These are phyloP conservation scores for Leccinum uliginosum DNA, from an alignment of 768 basidiomycete genomes.

Conservation along the genomic window DNA sequence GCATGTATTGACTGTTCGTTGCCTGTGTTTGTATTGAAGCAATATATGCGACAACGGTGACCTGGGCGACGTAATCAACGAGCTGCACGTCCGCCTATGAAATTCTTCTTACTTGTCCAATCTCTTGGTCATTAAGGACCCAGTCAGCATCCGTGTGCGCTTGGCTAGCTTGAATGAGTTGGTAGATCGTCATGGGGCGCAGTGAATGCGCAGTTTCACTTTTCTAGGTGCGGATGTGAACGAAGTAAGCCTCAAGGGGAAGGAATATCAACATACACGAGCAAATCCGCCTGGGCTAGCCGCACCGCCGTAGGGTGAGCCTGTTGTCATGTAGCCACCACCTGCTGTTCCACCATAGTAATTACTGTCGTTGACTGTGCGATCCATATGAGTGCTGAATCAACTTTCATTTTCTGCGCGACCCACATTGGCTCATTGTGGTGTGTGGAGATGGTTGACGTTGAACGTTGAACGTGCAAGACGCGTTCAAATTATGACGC, in stretches of 20 bases:
- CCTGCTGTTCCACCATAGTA: slow-evolving; percentile 43
- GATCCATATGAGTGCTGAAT: slow-evolving; percentile 5
- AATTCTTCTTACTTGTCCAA: slow-evolving; percentile 61
- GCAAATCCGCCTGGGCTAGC: slow-evolving; percentile 55
- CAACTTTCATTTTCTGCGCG: neutral
- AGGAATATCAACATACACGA: slow-evolving; percentile 31
- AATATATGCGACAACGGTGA: slow-evolving; percentile 74
- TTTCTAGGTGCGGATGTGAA: slow-evolving; percentile 25
- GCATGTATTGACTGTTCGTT: slow-evolving; percentile 73
- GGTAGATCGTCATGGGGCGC: slow-evolving; percentile 74
- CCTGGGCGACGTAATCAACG: slow-evolving; percentile 34
- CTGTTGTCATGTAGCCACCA: slow-evolving; percentile 56
- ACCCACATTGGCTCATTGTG: slow-evolving; percentile 44
- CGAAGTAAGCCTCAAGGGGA: neutral
- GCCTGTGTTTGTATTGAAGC: slow-evolving; percentile 61
- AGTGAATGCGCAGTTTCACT: slow-evolving; percentile 42
- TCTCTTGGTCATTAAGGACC: slow-evolving; percentile 72
- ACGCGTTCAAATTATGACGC: slow-evolving; percentile 23
- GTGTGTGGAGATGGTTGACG: slow-evolving; percentile 1
- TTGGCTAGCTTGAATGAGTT: slow-evolving; percentile 73
- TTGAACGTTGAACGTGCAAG: slow-evolving; percentile 7
- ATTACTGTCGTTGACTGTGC: slow-evolving; percentile 32
- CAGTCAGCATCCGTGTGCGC: slow-evolving; percentile 87
- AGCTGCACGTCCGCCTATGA: neutral
- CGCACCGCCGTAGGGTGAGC: slow-evolving; percentile 54